These are phyloP conservation scores for Trichomonascaceae sp. DNA, from an alignment of 1,139 yeast species.

Conservation along the genomic window DNA sequence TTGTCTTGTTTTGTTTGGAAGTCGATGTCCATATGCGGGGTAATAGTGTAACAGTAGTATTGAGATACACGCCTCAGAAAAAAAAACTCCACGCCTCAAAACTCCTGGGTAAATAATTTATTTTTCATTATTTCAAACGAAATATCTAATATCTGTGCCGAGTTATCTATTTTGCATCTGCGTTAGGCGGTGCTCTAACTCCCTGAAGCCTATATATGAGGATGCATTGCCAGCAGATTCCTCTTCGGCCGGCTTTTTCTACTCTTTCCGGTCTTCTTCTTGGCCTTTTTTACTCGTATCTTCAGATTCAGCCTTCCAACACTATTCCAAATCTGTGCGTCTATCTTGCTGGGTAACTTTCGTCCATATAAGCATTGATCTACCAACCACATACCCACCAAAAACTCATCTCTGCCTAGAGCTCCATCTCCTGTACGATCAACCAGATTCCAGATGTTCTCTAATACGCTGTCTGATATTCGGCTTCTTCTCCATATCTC, in stretches of 20 bases:
- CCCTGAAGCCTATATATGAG: not conserved
- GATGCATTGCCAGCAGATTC: not conserved
- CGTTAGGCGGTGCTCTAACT: not conserved
- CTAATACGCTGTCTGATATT: slow-evolving; percentile 56
- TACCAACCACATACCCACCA: slow-evolving; percentile 93
- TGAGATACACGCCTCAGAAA: not conserved
- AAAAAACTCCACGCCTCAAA: too few species aligned
- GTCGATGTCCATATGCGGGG: not conserved
- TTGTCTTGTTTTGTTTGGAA: not conserved
- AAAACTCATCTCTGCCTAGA: slow-evolving; percentile 69
- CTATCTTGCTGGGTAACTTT: slow-evolving; percentile 62
- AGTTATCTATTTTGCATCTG: not conserved
- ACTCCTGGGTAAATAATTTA: too few species aligned
- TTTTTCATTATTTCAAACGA: not conserved
- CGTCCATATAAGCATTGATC: slow-evolving; percentile 95
- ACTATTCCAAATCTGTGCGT: slow-evolving; percentile 35
- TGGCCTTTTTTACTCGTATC: slow-evolving; percentile 18
- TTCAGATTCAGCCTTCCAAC: slow-evolving; percentile 37
- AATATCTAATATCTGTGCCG: not conserved
- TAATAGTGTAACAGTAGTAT: not conserved
- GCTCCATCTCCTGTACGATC: slow-evolving; percentile 74
- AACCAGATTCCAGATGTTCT: slow-evolving; percentile 71
- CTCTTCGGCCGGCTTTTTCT: slow-evolving; percentile 9
- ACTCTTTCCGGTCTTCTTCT: slow-evolving; percentile 9
- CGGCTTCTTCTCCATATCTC: slow-evolving; percentile 77